These are phyloP conservation scores for Mrakia blollopis DNA, from an alignment of 768 basidiomycete species.

Conservation along the genomic window DNA sequence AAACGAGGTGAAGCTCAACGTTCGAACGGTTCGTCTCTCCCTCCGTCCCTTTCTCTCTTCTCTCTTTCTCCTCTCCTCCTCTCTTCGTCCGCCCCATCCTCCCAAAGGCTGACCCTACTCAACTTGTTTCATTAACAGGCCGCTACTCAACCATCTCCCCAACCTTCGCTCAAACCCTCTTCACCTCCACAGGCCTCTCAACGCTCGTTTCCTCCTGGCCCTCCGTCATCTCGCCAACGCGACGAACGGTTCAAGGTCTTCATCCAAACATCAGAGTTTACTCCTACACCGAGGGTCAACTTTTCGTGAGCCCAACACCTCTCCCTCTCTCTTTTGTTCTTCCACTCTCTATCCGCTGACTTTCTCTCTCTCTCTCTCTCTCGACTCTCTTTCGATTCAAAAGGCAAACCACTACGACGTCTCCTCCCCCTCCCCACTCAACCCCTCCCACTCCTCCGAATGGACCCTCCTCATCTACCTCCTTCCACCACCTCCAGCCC, in stretches of 20 bases:
- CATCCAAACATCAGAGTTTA: constrained; percentile 27
- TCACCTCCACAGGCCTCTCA: constrained; percentile 15
- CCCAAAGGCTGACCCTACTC: too few species aligned
- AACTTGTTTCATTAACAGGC: not conserved
- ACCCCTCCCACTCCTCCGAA: constrained; percentile 14
- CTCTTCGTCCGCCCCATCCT: too few species aligned
- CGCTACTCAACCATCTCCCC: constrained; percentile 25
- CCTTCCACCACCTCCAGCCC: not conserved
- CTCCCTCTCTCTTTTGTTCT: not conserved
- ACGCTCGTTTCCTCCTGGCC: constrained; percentile 21
- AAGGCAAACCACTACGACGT: constrained; percentile 28
- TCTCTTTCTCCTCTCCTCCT: not conserved
- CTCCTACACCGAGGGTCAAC: constrained; percentile 18
- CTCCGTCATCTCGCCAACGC: constrained; percentile 9
- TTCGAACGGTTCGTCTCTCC: constrained; percentile 19
- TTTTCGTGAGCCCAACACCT: not conserved
- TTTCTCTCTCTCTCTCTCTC: not conserved
- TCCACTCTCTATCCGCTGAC: too few species aligned
- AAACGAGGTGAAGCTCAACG: constrained; percentile 30
- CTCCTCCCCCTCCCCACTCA: constrained; percentile 14
- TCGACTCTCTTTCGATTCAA: not conserved
- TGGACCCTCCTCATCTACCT: constrained; percentile 31
- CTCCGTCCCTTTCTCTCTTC: not conserved
- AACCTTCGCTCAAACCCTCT: constrained; percentile 13
- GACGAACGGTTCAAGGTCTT: constrained; percentile 21